Conservation (phyloP, 2,329 filamentous ascomycete genomes). For the Phialophora tarda region DNA sequence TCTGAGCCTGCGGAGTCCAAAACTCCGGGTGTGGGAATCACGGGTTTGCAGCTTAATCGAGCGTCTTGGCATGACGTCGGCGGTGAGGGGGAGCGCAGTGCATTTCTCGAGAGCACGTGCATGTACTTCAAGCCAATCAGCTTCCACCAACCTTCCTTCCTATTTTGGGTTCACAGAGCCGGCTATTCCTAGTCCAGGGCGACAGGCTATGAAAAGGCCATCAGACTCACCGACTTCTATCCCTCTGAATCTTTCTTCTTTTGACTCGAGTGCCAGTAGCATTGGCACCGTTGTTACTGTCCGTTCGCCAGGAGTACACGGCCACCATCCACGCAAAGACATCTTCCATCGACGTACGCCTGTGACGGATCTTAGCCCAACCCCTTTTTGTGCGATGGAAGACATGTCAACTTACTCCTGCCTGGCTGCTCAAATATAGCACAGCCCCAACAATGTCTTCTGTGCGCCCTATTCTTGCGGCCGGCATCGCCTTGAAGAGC, state of each 20-base stretch:
- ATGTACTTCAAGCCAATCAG: background rate
- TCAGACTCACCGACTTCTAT: constrained; percentile 9
- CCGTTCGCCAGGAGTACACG: constrained; percentile 50
- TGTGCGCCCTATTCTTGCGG: constrained; percentile 47
- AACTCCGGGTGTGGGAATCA: background rate
- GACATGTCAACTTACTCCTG: constrained; percentile 45
- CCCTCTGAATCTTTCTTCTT: constrained; percentile 1
- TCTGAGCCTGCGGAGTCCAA: background rate
- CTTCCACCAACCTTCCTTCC: constrained; percentile 19
- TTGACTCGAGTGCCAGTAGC: background rate
- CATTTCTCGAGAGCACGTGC: background rate
- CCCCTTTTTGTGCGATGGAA: background rate
- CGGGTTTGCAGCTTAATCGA: background rate
- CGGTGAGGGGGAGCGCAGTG: background rate
- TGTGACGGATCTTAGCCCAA: constrained; percentile 31
- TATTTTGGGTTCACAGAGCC: background rate
- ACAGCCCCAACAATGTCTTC: constrained; percentile 54
- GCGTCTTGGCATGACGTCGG: background rate
- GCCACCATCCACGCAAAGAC: constrained; percentile 50
- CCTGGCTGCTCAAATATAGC: constrained; percentile 51
- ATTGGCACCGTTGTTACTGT: constrained; percentile 38
- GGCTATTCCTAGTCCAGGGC: background rate
- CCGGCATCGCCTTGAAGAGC: constrained; percentile 51
- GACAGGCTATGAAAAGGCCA: constrained; percentile 9
- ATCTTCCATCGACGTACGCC: constrained; percentile 51